Conservation (phyloP, 306 rosid species). For the Leucaena leucocephala region DNA sequence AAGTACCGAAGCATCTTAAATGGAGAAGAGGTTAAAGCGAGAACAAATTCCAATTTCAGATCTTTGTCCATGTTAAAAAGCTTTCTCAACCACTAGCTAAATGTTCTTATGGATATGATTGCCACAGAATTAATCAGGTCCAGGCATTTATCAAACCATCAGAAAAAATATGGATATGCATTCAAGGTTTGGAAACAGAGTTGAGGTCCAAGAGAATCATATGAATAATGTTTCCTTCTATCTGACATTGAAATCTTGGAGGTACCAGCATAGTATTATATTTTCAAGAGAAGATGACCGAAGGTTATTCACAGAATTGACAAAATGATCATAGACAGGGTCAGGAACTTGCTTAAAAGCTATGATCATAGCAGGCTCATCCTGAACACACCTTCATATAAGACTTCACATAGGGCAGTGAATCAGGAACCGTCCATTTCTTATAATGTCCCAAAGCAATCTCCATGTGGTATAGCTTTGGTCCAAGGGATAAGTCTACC, state of each 20-base stretch:
- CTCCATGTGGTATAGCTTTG: conserved; percentile 89
- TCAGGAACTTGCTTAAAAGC: conserved; percentile 13
- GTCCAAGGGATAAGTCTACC: conserved; percentile 82
- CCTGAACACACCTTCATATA: conserved; percentile 67
- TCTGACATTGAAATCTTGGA: neutral
- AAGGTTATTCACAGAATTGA: neutral
- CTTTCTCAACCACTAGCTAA: conserved; percentile 1
- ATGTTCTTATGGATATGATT: conserved; percentile 12
- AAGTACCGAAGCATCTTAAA: neutral
- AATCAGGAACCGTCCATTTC: conserved; percentile 83
- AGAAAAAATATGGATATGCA: neutral
- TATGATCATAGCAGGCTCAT: conserved; percentile 1
- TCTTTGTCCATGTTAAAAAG: neutral
- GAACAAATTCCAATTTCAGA: conserved; percentile 2
- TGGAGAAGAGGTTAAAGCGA: neutral
- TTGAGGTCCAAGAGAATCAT: conserved; percentile 2
- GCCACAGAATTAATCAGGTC: conserved; percentile 13
- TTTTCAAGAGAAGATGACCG: neutral
- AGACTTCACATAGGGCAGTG: conserved; percentile 63
- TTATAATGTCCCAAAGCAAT: conserved; percentile 85
- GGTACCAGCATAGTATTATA: neutral
- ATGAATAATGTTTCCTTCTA: neutral
- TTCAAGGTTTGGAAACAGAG: neutral
- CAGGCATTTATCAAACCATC: neutral
- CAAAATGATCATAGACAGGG: neutral